Evolutionary conservation across 768 basidiomycete species (phyloP).

Genomic region (Suillus subluteus): DNA sequence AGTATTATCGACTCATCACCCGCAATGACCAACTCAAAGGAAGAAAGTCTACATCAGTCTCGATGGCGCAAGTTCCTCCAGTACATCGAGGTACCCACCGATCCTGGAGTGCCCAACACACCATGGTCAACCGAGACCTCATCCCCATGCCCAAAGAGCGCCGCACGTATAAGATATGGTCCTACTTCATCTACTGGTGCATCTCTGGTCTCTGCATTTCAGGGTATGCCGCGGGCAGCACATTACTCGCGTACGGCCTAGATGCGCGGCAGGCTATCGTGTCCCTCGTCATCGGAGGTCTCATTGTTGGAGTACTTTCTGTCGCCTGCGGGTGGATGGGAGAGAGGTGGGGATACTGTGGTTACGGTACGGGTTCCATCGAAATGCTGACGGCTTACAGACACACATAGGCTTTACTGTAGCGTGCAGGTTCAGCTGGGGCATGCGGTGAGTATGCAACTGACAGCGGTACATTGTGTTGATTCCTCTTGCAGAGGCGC

Average conservation of each 20-base stretch:
- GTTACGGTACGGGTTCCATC: neutral
- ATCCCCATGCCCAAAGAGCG: slow-evolving; percentile 30
- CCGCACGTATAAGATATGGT: slow-evolving; percentile 31
- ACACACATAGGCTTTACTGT: slow-evolving; percentile 25
- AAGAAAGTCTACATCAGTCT: neutral
- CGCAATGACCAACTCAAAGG: neutral
- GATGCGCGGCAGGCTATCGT: slow-evolving; percentile 21
- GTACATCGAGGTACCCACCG: slow-evolving; percentile 2
- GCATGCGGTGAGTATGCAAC: slow-evolving; percentile 16
- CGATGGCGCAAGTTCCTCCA: neutral
- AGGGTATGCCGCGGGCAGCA: slow-evolving; percentile 21
- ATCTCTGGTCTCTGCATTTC: slow-evolving; percentile 24
- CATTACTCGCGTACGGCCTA: slow-evolving; percentile 24
- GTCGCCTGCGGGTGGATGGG: slow-evolving; percentile 28
- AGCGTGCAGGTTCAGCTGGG: slow-evolving; percentile 23
- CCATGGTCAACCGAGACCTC: slow-evolving; percentile 26
- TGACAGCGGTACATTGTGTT: neutral
- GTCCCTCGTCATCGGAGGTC: slow-evolving; percentile 19
- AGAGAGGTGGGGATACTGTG: slow-evolving; percentile 18
- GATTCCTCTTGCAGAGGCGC: neutral
- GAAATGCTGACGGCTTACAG: slow-evolving; percentile 12
- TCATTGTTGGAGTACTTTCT: slow-evolving; percentile 19
- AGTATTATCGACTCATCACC: neutral
- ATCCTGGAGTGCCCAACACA: neutral
- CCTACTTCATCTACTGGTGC: slow-evolving; percentile 33